These are phyloP conservation scores for Salisapilia sapeloensis DNA, from an alignment of 352 stramenopile genomes.

Conservation along the genomic window DNA sequence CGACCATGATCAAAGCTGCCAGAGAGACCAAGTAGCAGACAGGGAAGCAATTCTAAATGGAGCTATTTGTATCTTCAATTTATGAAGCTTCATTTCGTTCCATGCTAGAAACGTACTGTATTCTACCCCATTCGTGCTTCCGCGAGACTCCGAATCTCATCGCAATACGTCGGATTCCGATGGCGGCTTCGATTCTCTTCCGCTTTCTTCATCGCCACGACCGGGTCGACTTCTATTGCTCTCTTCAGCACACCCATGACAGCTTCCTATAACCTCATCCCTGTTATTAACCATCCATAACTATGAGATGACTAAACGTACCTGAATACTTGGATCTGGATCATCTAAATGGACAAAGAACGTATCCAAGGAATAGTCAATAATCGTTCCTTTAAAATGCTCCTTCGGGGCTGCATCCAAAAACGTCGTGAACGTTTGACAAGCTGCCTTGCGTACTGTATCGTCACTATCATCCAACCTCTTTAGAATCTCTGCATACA, in stretches of 20 bases:
- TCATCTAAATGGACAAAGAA: constrained; percentile 87
- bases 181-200: constrained; percentile 54
- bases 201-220: constrained; percentile 48
- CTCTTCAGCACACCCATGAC: constrained; percentile 57
- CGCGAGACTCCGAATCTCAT: constrained; percentile 35
- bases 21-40: too few species aligned
- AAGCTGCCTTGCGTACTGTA: constrained; percentile 73
- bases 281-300: neutral
- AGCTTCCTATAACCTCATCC: constrained; percentile 16
- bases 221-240: constrained; percentile 33
- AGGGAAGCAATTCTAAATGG: neutral
- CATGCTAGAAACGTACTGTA: neutral
- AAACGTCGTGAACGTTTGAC: constrained; percentile 78
- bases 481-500: constrained; percentile 87
- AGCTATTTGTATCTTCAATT: neutral
- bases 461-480: constrained; percentile 86
- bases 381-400: constrained; percentile 79
- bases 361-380: constrained; percentile 82
- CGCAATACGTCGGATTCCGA: constrained; percentile 52
- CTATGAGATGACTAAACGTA: constrained; percentile 5
- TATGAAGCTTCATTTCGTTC: neutral
- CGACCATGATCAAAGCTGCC: too few species aligned
- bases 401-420: constrained; percentile 64
- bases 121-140: constrained; percentile 6
- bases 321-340: constrained; percentile 71